These are phyloP conservation scores for Paspalum vaginatum DNA, from an alignment of 176 grass and related monocot genomes.

Conservation along the genomic window DNA sequence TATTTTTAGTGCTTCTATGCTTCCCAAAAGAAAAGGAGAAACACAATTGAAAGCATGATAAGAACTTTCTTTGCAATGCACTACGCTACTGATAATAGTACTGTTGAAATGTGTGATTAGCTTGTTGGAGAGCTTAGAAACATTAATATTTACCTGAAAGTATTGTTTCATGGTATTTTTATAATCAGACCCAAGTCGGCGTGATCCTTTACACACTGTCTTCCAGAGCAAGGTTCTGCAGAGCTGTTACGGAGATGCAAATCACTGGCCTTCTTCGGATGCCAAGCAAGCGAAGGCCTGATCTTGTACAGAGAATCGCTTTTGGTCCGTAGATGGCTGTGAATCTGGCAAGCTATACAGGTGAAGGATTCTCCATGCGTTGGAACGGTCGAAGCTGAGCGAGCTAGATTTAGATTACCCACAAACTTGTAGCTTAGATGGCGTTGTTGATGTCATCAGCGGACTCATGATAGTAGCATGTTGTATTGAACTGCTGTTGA, in stretches of 20 bases:
- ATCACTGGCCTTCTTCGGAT: constrained; percentile 73
- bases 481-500: neutral
- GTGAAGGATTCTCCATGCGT: neutral
- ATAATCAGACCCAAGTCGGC: neutral
- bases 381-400: too few relatives aligned
- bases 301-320: constrained; percentile 85
- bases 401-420: too few relatives aligned
- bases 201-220: constrained; percentile 42
- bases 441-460: neutral
- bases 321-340: constrained; percentile 61
- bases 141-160: neutral
- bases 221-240: constrained; percentile 91
- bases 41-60: neutral
- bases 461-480: neutral
- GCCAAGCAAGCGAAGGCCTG: constrained; percentile 89
- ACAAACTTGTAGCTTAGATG: neutral
- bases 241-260: constrained; percentile 79
- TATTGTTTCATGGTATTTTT: neutral
- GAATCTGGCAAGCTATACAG: neutral
- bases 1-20: neutral
- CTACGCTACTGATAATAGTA: neutral
- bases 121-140: neutral
- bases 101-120: neutral
- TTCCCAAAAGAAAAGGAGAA: neutral
- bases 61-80: neutral